phyloP scores from a whole-genome alignment of 2,329 filamentous ascomycete genomes.

The Lasiodiplodia theobromae region DNA sequence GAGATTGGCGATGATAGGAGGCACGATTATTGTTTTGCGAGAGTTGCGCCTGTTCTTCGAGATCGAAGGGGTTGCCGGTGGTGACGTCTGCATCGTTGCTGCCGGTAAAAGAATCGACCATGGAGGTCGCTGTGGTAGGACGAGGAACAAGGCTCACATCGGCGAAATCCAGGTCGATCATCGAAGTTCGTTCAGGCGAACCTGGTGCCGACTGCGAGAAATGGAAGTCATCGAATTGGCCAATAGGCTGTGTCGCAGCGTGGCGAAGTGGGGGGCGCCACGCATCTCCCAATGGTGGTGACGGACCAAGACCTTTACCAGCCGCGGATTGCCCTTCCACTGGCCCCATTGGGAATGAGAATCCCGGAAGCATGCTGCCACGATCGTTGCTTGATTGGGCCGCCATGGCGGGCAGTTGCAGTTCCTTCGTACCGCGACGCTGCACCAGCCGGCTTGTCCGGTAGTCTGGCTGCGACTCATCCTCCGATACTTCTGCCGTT shows the following conservation, averaged over 20 bases:
- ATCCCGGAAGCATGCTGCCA: slow-evolving; percentile 18
- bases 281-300: slow-evolving; percentile 41
- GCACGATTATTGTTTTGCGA: slow-evolving; percentile 47
- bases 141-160: slow-evolving; percentile 49
- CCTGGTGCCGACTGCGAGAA: slow-evolving; percentile 43
- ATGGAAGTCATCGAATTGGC: slow-evolving; percentile 48
- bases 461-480: slow-evolving; percentile 38
- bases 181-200: slow-evolving; percentile 49
- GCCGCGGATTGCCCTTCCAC: slow-evolving; percentile 9
- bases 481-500: slow-evolving; percentile 49
- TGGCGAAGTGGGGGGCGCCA: slow-evolving; percentile 52
- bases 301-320: slow-evolving; percentile 36
- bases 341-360: slow-evolving; percentile 20
- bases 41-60: slow-evolving; percentile 54
- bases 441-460: slow-evolving; percentile 40
- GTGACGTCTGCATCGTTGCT: slow-evolving; percentile 44
- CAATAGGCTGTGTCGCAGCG: slow-evolving; percentile 50
- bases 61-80: slow-evolving; percentile 54
- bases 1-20: slow-evolving; percentile 49
- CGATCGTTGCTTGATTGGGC: slow-evolving; percentile 23
- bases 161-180: slow-evolving; percentile 54
- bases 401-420: slow-evolving; percentile 37
- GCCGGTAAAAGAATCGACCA: slow-evolving; percentile 34
- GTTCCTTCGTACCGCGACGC: slow-evolving; percentile 44
- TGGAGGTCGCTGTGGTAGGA: slow-evolving; percentile 52